phyloP scores from a whole-genome alignment of 306 rosid species.

The Urtica urens region DNA sequence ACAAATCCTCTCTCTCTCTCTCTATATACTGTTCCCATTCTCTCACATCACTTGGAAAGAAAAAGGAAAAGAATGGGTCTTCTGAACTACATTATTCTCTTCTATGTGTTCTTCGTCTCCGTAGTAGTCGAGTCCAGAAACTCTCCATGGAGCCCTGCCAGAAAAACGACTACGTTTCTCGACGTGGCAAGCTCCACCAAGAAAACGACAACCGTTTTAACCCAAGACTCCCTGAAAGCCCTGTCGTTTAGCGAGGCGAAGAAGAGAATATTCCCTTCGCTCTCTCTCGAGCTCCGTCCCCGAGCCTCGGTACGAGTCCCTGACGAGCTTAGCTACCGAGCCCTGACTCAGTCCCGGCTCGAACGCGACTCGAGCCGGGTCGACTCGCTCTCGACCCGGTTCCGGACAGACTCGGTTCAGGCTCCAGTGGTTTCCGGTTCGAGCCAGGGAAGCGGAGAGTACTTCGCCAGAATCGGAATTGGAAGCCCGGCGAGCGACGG shows the following conservation, averaged over 20 bases:
- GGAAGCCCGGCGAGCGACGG: slow-evolving; percentile 58
- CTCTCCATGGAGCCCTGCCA: not conserved
- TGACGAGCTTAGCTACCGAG: slow-evolving; percentile 31
- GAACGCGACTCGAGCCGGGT: slow-evolving; percentile 76
- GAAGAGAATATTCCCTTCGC: slow-evolving; percentile 7
- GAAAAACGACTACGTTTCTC: slow-evolving; percentile 42
- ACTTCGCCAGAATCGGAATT: slow-evolving; percentile 74
- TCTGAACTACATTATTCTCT: not conserved
- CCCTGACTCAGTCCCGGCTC: slow-evolving; percentile 43
- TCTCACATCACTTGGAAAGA: slow-evolving; percentile 5
- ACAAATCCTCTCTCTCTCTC: not conserved
- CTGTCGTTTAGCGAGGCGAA: slow-evolving; percentile 2
- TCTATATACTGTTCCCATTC: not conserved
- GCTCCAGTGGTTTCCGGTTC: slow-evolving; percentile 63
- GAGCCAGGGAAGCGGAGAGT: slow-evolving; percentile 95
- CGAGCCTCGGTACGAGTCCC: slow-evolving; percentile 40
- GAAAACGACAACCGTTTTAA: slow-evolving; percentile 13
- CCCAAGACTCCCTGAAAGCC: slow-evolving; percentile 3
- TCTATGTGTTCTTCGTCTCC: slow-evolving; percentile 13
- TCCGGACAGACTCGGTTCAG: slow-evolving; percentile 24
- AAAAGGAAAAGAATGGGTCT: slow-evolving; percentile 8
- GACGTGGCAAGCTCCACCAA: slow-evolving; percentile 39
- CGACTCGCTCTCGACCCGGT: slow-evolving; percentile 34
- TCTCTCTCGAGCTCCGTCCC: slow-evolving; percentile 34
- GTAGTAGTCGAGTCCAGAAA: slow-evolving; percentile 26